Evolutionary conservation across 208 protist genomes (phyloP).

Genomic region (Lotmaria passim): DNA sequence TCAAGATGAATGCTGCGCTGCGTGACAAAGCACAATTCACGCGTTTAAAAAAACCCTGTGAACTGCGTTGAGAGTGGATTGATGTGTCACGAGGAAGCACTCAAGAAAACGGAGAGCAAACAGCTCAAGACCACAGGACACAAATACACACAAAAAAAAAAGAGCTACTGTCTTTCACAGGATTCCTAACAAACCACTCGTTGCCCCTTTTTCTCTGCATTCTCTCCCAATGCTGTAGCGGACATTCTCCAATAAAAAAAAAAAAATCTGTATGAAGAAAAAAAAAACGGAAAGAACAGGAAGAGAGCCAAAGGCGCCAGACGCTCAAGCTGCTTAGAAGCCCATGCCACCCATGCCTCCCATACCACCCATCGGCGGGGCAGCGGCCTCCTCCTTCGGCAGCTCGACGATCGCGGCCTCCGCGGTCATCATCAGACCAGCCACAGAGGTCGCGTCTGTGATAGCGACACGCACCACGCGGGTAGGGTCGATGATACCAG

Average conservation of each 20-base stretch:
- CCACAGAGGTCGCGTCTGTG: slow-evolving; percentile 95
- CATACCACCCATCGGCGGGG: slow-evolving; percentile 67
- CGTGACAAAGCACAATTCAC: too few species aligned
- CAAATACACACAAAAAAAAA: background rate
- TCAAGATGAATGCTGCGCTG: too few species aligned
- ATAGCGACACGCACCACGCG: slow-evolving; percentile 99
- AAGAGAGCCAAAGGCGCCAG: background rate
- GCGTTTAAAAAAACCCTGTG: too few species aligned
- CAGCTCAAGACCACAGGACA: too few species aligned
- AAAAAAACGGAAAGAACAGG: background rate
- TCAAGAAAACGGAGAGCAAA: background rate
- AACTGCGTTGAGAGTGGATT: too few species aligned
- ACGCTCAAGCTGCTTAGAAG: slow-evolving; percentile 32
- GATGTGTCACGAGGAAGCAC: too few species aligned
- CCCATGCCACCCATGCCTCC: slow-evolving; percentile 68
- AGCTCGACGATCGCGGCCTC: slow-evolving; percentile 81
- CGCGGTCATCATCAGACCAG: slow-evolving; percentile 98
- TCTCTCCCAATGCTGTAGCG: background rate
- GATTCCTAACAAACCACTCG: too few species aligned
- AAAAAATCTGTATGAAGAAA: background rate
- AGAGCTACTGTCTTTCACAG: too few species aligned
- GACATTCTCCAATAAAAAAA: background rate
- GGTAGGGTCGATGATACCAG: slow-evolving; percentile 99
- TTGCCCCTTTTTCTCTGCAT: too few species aligned
- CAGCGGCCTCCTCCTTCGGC: slow-evolving; percentile 44